A percentile compares a stretch with the other conserved stretches of the same genome.
phyloP scores from a whole-genome alignment of 345 rosid species.

The Melastoma malabathricum region DNA sequence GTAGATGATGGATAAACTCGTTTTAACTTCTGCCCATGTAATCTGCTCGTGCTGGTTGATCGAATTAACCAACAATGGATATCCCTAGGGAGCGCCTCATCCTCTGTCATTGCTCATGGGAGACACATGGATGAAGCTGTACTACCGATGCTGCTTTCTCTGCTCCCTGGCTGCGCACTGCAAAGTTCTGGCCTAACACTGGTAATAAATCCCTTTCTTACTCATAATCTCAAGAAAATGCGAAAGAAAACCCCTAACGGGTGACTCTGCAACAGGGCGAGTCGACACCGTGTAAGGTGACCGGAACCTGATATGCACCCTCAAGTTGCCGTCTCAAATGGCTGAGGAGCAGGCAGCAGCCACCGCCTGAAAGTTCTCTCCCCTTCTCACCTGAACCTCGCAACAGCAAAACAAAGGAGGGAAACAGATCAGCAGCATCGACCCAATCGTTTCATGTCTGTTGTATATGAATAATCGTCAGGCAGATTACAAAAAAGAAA shows the following conservation, averaged over 20 bases:
- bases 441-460: no score
- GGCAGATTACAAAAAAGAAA: no score
- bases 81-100: slow-evolving; percentile 91
- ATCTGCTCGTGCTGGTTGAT: no score
- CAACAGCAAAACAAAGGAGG: no score
- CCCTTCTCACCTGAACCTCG: no score
- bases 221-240: not conserved
- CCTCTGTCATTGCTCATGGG: slow-evolving; percentile 97
- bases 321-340: slow-evolving; percentile 47
- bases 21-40: not conserved
- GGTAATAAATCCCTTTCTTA: slow-evolving; percentile 18
- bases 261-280: slow-evolving; percentile 40
- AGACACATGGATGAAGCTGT: slow-evolving; percentile 88
- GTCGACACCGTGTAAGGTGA: slow-evolving; percentile 96
- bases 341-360: slow-evolving; percentile 83
- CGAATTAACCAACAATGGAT: slow-evolving; percentile 4
- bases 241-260: not conserved
- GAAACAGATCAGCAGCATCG: no score
- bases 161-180: slow-evolving; percentile 84
- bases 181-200: slow-evolving; percentile 96
- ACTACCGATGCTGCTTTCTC: slow-evolving; percentile 90
- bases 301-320: slow-evolving; percentile 88
- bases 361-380: slow-evolving; percentile 25
- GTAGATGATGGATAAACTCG: slow-evolving; percentile 14
- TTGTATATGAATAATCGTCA: no score